A percentile compares a stretch with the other conserved stretches of the same genome.
Evolutionary conservation across 108 stramenopile species (phyloP).

Genomic region (Fistulifera solaris): DNA sequence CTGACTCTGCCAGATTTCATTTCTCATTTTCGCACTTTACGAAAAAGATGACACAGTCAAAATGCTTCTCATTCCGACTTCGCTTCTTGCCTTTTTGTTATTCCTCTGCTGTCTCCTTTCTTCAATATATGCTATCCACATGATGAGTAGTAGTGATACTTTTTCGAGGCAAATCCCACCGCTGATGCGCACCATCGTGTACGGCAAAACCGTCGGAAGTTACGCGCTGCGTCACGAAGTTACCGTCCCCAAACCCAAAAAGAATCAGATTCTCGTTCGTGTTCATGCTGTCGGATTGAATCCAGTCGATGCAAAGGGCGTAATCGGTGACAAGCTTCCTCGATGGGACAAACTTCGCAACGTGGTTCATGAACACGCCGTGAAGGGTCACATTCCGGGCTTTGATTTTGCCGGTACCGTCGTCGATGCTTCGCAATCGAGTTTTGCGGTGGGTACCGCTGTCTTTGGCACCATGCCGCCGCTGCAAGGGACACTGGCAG

Average conservation of each 20-base stretch:
- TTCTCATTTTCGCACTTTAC: not conserved
- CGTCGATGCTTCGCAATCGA: constrained; percentile 7
- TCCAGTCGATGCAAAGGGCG: constrained; percentile 54
- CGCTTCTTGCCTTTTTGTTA: not conserved
- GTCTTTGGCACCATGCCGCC: constrained; percentile 44
- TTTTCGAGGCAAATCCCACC: not conserved
- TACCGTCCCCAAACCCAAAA: not conserved
- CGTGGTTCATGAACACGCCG: constrained; percentile 6
- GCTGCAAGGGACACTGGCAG: constrained; percentile 28
- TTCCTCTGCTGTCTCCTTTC: not conserved
- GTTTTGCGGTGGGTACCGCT: constrained; percentile 14
- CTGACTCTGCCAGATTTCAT: not conserved
- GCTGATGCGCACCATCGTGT: constrained; percentile 2
- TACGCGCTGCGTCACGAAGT: not conserved
- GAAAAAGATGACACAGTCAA: not conserved
- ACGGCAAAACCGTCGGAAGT: not conserved
- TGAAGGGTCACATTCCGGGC: constrained; percentile 20
- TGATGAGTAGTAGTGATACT: not conserved
- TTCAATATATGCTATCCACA: not conserved
- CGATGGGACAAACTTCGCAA: constrained; percentile 16
- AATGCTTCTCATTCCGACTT: not conserved
- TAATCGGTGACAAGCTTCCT: constrained; percentile 51
- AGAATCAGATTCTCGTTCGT: constrained; percentile 1
- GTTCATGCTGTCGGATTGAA: constrained; percentile 35
- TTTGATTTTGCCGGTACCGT: constrained; percentile 38